A percentile compares a stretch with the other conserved stretches of the same genome.
These are phyloP conservation scores for Rhizophora apiculata DNA, from an alignment of 345 rosid genomes.

Conservation along the genomic window DNA sequence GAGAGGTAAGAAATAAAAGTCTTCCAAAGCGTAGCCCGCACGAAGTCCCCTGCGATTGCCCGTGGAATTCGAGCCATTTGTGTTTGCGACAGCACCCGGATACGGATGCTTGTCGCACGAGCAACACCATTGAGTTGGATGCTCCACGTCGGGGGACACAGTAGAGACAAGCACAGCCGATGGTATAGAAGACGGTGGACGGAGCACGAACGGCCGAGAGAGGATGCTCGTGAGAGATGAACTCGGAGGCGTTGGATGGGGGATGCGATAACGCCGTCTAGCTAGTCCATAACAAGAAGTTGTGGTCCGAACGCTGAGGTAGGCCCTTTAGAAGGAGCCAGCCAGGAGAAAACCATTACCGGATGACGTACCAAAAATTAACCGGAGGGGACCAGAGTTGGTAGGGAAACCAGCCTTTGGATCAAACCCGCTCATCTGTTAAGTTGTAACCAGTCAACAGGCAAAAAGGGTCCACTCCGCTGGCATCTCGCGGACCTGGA, in stretches of 20 bases:
- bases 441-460: too few relatives aligned
- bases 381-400: too few relatives aligned
- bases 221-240: not conserved
- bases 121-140: conserved; percentile 39
- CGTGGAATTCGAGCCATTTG: conserved; percentile 13
- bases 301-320: too few relatives aligned
- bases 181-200: conserved; percentile 34
- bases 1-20: not conserved
- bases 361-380: too few relatives aligned
- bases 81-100: conserved; percentile 26
- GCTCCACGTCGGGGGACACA: conserved; percentile 33
- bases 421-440: too few relatives aligned
- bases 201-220: conserved; percentile 29
- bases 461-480: too few relatives aligned
- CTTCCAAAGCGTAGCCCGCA: not conserved
- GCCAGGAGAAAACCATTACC: too few relatives aligned
- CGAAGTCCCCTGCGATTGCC: conserved; percentile 4
- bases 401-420: too few relatives aligned
- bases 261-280: not conserved
- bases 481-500: too few relatives aligned
- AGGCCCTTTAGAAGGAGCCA: too few relatives aligned
- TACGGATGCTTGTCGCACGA: conserved; percentile 31
- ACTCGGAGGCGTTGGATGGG: conserved; percentile 34
- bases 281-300: too few relatives aligned
- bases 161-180: conserved; percentile 41